These are phyloP conservation scores for Suhomyces xylopsoci DNA, from an alignment of 805 yeast species.

Conservation along the genomic window DNA sequence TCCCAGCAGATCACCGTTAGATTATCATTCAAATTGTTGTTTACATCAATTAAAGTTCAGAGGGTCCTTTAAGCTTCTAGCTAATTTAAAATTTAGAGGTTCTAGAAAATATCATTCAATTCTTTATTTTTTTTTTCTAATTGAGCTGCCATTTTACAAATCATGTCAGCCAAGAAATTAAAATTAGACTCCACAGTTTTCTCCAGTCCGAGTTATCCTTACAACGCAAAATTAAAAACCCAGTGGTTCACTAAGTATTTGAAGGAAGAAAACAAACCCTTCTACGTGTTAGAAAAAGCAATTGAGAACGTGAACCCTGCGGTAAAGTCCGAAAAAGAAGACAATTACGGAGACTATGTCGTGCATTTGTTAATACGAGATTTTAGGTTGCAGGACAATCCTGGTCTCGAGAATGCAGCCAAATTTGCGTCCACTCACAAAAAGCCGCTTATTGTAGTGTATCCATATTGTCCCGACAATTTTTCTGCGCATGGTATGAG, in stretches of 20 bases:
- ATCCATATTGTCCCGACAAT: conserved; percentile 39
- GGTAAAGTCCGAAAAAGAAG: conserved; percentile 6
- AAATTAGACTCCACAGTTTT: not conserved
- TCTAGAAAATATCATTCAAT: not conserved
- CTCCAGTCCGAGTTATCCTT: conserved; percentile 3
- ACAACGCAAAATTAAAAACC: not conserved
- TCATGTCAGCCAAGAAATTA: not conserved
- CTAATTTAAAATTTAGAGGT: not conserved
- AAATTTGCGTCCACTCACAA: conserved; percentile 23
- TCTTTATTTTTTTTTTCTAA: not conserved
- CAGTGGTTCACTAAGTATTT: conserved; percentile 19
- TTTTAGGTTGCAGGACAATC: conserved; percentile 44
- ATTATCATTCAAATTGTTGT: not conserved
- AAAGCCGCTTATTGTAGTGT: conserved; percentile 39
- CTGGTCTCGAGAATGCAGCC: conserved; percentile 36
- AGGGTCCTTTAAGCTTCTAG: too few relatives aligned
- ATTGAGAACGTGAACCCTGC: not conserved
- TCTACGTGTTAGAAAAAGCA: conserved; percentile 14
- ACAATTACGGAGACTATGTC: not conserved
- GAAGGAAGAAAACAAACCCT: conserved; percentile 31
- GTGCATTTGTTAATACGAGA: conserved; percentile 42
- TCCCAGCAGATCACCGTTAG: not conserved
- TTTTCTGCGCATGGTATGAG: conserved; percentile 43
- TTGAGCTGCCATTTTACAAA: not conserved
- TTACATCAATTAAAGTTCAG: not conserved